Base-by-base conservation (phyloP, 2,329 filamentous ascomycete species). In the Leptographium radiaticola region DNA sequence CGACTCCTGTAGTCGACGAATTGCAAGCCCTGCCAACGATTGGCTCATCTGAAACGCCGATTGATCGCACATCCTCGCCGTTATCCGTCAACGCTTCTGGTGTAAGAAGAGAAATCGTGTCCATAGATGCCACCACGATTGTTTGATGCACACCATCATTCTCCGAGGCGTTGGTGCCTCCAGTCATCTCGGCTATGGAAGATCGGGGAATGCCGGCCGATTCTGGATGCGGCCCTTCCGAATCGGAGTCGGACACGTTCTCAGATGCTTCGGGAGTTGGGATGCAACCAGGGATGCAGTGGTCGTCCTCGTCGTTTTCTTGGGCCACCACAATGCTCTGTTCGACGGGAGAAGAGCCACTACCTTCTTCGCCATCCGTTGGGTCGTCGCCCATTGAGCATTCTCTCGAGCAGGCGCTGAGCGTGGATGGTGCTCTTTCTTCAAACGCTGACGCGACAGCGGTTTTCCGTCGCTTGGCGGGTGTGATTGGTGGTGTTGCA, bases 401-500 rank as follows among this genome's bases (percentile, higher is more conserved):
- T 18, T 62, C 67, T 36, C 69, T 66, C 0, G 71, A 72, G 15
- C 66, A 62, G 2, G 62, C 3, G 61, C 49, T 4, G 65, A 53
- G 8, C 67, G 49, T 2, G 67, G 61, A 16, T 58, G 55, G 4
- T 67, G 56, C 7, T 66, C 64, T 45, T 65, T 66, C 5, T 64
- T 31, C 42, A 20, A 42, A 34, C 13, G 51, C 25, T 2, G 31
- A 15, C 4, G 25, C 39, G 2, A 20, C 59, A 2, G 60, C 59
- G 6, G 64, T 65, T 61, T 74, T 78, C 13, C 69, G 65, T 55
- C 68, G 72, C 61, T 81, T 81, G 0, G 75, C 68, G 0, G 78
- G 78, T 0, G 78, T 81, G 13, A 75, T 67, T 0, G 78, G 78
- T 0, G 78, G 78, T 5, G 77, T 78, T 2, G 71, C 72, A 6